A percentile compares a stretch with the other conserved stretches of the same genome.
These are phyloP conservation scores for Reutealis trisperma DNA, from an alignment of 345 rosid genomes.

Conservation along the genomic window DNA sequence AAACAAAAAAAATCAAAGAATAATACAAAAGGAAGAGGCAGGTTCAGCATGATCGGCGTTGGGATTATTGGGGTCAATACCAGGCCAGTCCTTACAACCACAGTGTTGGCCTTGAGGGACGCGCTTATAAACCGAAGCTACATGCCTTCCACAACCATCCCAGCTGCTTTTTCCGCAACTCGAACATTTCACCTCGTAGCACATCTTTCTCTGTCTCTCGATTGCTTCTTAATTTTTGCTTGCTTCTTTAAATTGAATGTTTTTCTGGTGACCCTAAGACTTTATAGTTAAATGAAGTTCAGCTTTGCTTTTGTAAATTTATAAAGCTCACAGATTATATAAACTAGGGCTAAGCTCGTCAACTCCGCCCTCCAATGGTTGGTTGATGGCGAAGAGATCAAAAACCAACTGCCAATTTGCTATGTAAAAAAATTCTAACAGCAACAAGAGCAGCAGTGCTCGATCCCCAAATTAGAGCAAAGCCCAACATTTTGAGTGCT, in stretches of 20 bases:
- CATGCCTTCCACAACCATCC: slow-evolving; percentile 50
- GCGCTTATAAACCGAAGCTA: slow-evolving; percentile 30
- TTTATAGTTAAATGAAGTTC: no score
- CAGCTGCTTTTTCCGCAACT: slow-evolving; percentile 46
- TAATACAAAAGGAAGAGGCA: slow-evolving; percentile 12
- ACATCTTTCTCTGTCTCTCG: slow-evolving; percentile 24
- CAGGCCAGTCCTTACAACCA: slow-evolving; percentile 44
- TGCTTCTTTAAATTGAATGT: no score
- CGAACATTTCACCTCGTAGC: slow-evolving; percentile 43
- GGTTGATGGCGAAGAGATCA: background rate
- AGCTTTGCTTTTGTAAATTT: background rate
- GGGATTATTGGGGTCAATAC: slow-evolving; percentile 30
- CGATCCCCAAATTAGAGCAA: no score
- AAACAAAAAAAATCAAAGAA: slow-evolving; percentile 21
- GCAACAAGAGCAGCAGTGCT: no score
- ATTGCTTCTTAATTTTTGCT: background rate
- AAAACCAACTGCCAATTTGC: no score
- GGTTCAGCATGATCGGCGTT: background rate
- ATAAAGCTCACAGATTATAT: background rate
- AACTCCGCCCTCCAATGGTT: background rate
- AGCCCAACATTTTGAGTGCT: no score
- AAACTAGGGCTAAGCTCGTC: background rate
- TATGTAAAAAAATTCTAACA: no score
- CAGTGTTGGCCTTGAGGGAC: slow-evolving; percentile 39
- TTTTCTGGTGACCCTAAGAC: no score